phyloP scores from a whole-genome alignment of 768 basidiomycete genomes.

The Lactifluus volemus region DNA sequence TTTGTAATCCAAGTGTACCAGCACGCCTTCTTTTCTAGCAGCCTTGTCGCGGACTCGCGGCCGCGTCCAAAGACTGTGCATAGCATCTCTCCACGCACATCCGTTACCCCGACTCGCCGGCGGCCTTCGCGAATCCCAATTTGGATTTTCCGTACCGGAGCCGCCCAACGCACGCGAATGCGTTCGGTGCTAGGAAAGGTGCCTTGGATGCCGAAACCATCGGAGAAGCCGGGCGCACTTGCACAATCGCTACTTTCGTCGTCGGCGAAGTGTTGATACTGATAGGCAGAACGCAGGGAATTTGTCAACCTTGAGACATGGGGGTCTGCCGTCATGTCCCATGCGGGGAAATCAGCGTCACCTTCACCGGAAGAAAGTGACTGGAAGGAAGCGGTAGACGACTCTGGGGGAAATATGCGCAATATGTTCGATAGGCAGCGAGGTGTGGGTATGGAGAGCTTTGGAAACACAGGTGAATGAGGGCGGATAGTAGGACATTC shows the following conservation, averaged over 20 bases:
- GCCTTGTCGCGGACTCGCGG: too few species aligned
- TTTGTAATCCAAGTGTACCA: slow-evolving; percentile 24
- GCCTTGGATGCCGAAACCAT: slow-evolving; percentile 52
- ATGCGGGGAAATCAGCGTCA: slow-evolving; percentile 37
- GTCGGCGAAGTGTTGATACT: slow-evolving; percentile 22
- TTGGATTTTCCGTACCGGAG: too few species aligned
- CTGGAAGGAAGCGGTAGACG: too few species aligned
- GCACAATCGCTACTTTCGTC: slow-evolving; percentile 76
- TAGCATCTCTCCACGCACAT: too few species aligned
- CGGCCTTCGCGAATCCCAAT: too few species aligned
- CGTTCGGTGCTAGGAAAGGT: too few species aligned
- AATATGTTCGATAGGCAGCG: slow-evolving; percentile 47
- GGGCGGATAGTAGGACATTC: not conserved
- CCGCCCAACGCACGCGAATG: too few species aligned
- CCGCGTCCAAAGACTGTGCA: too few species aligned
- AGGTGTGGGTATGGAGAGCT: too few species aligned
- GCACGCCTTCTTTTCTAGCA: too few species aligned
- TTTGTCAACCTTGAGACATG: slow-evolving; percentile 37
- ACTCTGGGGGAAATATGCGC: slow-evolving; percentile 48
- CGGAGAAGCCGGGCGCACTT: slow-evolving; percentile 42
- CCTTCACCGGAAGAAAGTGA: slow-evolving; percentile 26
- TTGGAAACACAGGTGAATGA: slow-evolving; percentile 24
- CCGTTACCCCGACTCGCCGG: too few species aligned
- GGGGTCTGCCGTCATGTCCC: too few species aligned
- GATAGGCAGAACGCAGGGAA: slow-evolving; percentile 34